phyloP scores from a whole-genome alignment of 352 stramenopile species.

The Pythium apleroticum region DNA sequence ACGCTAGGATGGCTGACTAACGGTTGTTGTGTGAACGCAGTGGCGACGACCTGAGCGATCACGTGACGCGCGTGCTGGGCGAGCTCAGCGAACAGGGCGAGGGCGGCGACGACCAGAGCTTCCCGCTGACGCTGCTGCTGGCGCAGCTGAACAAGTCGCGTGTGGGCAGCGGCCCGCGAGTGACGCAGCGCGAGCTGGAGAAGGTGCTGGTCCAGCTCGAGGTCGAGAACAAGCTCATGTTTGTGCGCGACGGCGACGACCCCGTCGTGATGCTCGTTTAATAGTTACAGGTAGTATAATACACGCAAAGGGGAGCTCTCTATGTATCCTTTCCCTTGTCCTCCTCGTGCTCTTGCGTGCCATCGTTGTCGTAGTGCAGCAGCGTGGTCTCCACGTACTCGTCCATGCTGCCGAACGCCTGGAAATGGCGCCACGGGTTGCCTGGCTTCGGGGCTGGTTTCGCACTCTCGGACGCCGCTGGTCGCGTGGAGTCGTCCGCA shows the following conservation, averaged over 20 bases:
- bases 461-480: not conserved
- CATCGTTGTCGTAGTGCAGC: slow-evolving; percentile 59
- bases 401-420: slow-evolving; percentile 64
- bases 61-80: slow-evolving; percentile 58
- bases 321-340: not conserved
- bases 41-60: slow-evolving; percentile 55
- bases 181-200: slow-evolving; percentile 61
- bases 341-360: not conserved
- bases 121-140: slow-evolving; percentile 61
- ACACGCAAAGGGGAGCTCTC: slow-evolving; percentile 6
- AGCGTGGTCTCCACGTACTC: slow-evolving; percentile 70
- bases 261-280: slow-evolving; percentile 88
- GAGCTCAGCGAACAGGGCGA: slow-evolving; percentile 57
- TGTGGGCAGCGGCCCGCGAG: slow-evolving; percentile 24
- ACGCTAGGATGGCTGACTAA: slow-evolving; percentile 1
- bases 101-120: slow-evolving; percentile 52
- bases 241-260: slow-evolving; percentile 77
- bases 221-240: slow-evolving; percentile 91
- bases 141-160: slow-evolving; percentile 50
- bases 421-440: slow-evolving; percentile 57
- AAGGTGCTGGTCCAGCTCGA: slow-evolving; percentile 73
- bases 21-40: slow-evolving; percentile 29
- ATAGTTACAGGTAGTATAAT: slow-evolving; percentile 30
- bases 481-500: not conserved
- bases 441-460: not conserved